These are phyloP conservation scores for Vitis hybrid DNA, from an alignment of 177 flowering plant genomes.

Conservation along the genomic window DNA sequence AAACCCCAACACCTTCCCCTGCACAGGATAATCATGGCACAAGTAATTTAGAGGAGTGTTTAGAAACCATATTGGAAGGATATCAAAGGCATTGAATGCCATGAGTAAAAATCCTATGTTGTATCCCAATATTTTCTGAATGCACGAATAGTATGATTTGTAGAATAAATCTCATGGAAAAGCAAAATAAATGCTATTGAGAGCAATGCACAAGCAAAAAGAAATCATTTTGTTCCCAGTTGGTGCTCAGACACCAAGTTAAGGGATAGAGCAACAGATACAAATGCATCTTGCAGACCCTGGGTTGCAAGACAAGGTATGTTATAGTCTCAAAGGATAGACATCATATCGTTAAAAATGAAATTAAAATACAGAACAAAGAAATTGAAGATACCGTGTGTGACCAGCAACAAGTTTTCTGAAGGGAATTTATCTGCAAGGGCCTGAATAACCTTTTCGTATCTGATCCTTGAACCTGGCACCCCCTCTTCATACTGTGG, in stretches of 20 bases:
- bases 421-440: conserved; percentile 78
- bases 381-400: conserved; percentile 53
- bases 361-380: not conserved
- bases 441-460: conserved; percentile 37
- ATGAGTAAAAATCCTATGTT: too few species aligned
- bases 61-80: not conserved
- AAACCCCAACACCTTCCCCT: conserved; percentile 83
- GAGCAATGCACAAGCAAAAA: too few species aligned
- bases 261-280: not conserved
- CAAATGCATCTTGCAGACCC: not conserved
- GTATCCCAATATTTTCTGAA: too few species aligned
- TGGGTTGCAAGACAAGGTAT: not conserved
- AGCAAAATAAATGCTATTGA: too few species aligned
- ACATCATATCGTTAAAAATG: not conserved
- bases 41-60: not conserved
- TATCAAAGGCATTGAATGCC: too few species aligned
- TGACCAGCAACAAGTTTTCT: conserved; percentile 75
- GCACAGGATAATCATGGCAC: conserved; percentile 10
- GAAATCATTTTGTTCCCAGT: too few species aligned
- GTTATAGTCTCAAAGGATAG: too few species aligned
- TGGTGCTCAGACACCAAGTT: too few species aligned
- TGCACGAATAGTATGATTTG: too few species aligned
- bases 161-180: too few species aligned
- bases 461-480: conserved; percentile 53
- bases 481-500: conserved; percentile 74